Percentiles rank a stretch among this genome's conserved stretches.
These are phyloP conservation scores for Lepraria neglecta DNA, from an alignment of 495 filamentous ascomycete genomes.

Conservation along the genomic window DNA sequence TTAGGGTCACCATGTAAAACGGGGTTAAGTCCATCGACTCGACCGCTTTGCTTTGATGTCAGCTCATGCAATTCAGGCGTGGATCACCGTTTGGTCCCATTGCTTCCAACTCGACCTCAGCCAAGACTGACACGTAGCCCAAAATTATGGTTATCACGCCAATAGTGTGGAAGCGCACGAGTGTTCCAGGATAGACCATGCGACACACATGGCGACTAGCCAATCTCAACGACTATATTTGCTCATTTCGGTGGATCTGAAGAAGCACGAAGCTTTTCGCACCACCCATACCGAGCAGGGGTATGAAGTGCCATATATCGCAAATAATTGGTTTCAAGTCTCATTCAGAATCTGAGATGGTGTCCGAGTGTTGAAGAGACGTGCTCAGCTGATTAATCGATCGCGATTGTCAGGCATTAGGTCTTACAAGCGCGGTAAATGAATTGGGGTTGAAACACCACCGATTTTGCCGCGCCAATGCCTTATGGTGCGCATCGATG, in stretches of 20 bases:
- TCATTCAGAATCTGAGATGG: neutral
- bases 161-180: slow-evolving; percentile 17
- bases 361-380: neutral
- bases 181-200: slow-evolving; percentile 11
- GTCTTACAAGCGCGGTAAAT: slow-evolving; percentile 23
- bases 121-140: slow-evolving; percentile 11
- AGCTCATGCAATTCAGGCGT: slow-evolving; percentile 5
- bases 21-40: slow-evolving; percentile 3
- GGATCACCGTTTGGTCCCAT: slow-evolving; percentile 8
- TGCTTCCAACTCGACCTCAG: neutral
- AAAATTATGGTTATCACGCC: neutral
- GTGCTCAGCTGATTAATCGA: slow-evolving; percentile 10
- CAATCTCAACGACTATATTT: slow-evolving; percentile 7
- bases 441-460: slow-evolving; percentile 1
- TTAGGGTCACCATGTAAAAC: neutral
- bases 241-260: neutral
- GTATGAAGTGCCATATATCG: neutral
- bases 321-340: slow-evolving; percentile 3
- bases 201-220: slow-evolving; percentile 15
- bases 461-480: slow-evolving; percentile 9
- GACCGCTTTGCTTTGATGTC: slow-evolving; percentile 1
- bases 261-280: neutral
- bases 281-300: slow-evolving; percentile 5
- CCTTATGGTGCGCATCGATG: slow-evolving; percentile 21
- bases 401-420: slow-evolving; percentile 5